Base-by-base conservation (phyloP, 257 asterid species). In the Ocimum tenuiflorum region DNA sequence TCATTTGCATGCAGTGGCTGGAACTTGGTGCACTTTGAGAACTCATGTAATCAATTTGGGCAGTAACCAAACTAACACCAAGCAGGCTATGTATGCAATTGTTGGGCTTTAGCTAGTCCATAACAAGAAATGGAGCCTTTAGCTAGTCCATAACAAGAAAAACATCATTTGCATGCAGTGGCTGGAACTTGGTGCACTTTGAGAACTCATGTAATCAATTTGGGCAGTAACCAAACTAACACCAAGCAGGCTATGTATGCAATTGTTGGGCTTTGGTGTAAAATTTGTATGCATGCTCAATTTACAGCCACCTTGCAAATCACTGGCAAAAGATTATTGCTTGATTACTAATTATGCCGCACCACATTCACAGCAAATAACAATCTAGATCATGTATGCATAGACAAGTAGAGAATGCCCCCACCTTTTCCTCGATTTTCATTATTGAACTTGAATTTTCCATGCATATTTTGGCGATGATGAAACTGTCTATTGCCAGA, bases 361-460 rank as follows among this genome's bases (percentile, higher is more conserved):
- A 53, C 27, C 22, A 43, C 65, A 24, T 38, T 33, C 9, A 35
- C 17, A 63, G 38, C 4, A 50, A 68, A 23, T 2, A 31, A 9
- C 29, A 58, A 48, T 45, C 17, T 3, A 69, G 52, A 20, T 19
- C 14, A 36, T 22, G 8, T 60, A 59, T 60, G 51, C 39, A 53
- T 14, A 43, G 31, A 62, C 50, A 49, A 22, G 33, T 49, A 27
- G 19, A 56, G 33, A 63, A 71, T 57, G 23, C 19, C 61, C 76
- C 47, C 63, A 91, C 97, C 95, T 88, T 75, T 82, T 78, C 68
- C 83, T 45, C 61, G 73, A 71, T 63, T 76, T 50, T 70, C 77
- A 69, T 79, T 81, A 66, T 78, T 74, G 27, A 59, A 69, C 60
- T 74, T 80, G 80, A 78, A 72, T 75, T 79, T 88, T 70, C 88